phyloP scores from a whole-genome alignment of 1,139 yeast genomes.

The Nakaseomyces bracarensis region DNA sequence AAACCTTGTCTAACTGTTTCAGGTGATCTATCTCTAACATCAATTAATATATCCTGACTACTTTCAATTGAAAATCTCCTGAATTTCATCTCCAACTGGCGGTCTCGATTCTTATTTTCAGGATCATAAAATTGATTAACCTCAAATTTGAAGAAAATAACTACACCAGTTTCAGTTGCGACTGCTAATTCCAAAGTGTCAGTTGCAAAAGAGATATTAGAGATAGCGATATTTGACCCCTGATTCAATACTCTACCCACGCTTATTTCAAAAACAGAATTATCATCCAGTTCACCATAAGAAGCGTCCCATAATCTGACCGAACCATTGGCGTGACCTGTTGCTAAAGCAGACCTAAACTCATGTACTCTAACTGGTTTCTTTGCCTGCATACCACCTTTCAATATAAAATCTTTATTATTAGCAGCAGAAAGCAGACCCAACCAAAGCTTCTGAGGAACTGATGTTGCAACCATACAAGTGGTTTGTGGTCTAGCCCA shows the following conservation, averaged over 20 bases:
- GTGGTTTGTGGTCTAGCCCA: constrained; percentile 75
- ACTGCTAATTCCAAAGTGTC: constrained; percentile 70
- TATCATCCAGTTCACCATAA: constrained; percentile 61
- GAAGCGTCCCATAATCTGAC: constrained; percentile 78
- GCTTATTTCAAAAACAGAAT: constrained; percentile 49
- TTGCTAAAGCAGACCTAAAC: constrained; percentile 43
- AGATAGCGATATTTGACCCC: constrained; percentile 40
- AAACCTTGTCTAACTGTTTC: constrained; percentile 51
- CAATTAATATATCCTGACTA: constrained; percentile 27
- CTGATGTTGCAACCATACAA: constrained; percentile 43
- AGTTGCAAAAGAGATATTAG: constrained; percentile 63
- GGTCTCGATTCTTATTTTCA: constrained; percentile 14
- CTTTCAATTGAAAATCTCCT: constrained; percentile 30
- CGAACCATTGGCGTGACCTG: constrained; percentile 79
- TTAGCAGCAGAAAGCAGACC: constrained; percentile 56
- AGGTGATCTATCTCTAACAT: constrained; percentile 36
- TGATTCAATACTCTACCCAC: constrained; percentile 41
- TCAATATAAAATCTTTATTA: constrained; percentile 39
- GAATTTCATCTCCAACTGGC: constrained; percentile 27
- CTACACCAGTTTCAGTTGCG: constrained; percentile 55
- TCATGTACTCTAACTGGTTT: constrained; percentile 29
- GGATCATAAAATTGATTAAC: constrained; percentile 40
- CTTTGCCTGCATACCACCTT: constrained; percentile 70
- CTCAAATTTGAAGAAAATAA: constrained; percentile 69
- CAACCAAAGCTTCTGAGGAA: constrained; percentile 58